A percentile compares a stretch with the other conserved stretches of the same genome.
Conservation (phyloP, 306 rosid species). For the Trifolium subterraneum region DNA sequence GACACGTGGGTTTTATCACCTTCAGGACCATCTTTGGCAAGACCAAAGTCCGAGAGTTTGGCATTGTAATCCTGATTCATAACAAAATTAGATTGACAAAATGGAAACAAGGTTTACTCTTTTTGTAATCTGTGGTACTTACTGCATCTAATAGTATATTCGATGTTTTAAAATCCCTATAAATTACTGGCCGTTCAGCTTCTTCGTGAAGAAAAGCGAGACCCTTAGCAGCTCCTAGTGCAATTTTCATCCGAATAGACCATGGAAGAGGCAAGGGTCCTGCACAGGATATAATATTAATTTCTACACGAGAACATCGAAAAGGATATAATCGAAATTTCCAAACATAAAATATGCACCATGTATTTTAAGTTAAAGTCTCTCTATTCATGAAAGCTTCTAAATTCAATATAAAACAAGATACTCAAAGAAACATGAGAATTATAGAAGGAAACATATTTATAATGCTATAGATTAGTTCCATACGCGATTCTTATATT, state of each 20-base stretch:
- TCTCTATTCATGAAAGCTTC: constrained; percentile 28
- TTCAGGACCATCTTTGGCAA: constrained; percentile 98
- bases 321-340: constrained; percentile 8
- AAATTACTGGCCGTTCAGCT: constrained; percentile 94
- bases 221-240: constrained; percentile 95
- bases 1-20: constrained; percentile 98
- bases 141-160: constrained; percentile 95
- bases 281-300: constrained; percentile 43
- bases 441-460: too few species aligned
- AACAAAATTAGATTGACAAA: constrained; percentile 46
- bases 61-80: constrained; percentile 86
- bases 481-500: background rate
- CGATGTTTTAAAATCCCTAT: constrained; percentile 95
- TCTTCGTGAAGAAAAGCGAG: constrained; percentile 98
- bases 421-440: constrained; percentile 1
- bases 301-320: constrained; percentile 38
- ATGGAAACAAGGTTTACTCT: background rate
- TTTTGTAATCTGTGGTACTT: constrained; percentile 49
- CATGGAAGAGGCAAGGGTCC: constrained; percentile 99
- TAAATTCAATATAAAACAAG: constrained; percentile 11
- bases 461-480: background rate
- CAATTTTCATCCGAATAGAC: constrained; percentile 97
- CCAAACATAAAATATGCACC: constrained; percentile 18
- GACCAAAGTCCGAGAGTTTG: constrained; percentile 97
- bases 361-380: constrained; percentile 18